phyloP scores from a whole-genome alignment of 768 basidiomycete genomes.

The Sistotremastrum suecicum region DNA sequence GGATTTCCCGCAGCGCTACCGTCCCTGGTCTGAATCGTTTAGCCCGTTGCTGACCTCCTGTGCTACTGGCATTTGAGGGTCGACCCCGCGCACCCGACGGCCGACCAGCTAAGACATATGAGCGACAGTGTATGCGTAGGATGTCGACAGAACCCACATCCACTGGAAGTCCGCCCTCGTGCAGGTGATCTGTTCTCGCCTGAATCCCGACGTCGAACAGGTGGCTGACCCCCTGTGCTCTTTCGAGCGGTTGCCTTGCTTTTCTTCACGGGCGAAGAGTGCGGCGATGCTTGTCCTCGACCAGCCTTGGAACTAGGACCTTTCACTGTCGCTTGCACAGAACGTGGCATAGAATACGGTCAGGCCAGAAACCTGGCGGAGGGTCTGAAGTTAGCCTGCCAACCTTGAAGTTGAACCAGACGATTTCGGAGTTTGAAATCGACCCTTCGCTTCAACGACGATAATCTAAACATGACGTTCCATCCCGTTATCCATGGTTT shows the following conservation, averaged over 20 bases:
- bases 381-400: too few relatives aligned
- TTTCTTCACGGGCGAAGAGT: slow-evolving; percentile 27
- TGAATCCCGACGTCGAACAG: slow-evolving; percentile 13
- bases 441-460: too few relatives aligned
- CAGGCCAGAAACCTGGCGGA: too few relatives aligned
- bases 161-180: neutral
- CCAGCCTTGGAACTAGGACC: too few relatives aligned
- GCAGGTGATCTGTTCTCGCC: slow-evolving; percentile 2
- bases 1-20: slow-evolving; percentile 79
- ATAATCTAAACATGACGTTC: slow-evolving; percentile 1
- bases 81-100: slow-evolving; percentile 7
- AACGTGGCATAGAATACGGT: too few relatives aligned
- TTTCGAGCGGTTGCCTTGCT: slow-evolving; percentile 61
- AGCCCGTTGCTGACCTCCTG: slow-evolving; percentile 24
- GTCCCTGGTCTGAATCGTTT: slow-evolving; percentile 83
- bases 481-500: slow-evolving; percentile 47
- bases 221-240: slow-evolving; percentile 59
- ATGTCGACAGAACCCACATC: neutral
- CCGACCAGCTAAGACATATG: neutral
- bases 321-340: too few relatives aligned
- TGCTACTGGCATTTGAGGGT: slow-evolving; percentile 15
- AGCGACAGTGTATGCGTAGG: neutral
- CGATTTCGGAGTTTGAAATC: too few relatives aligned
- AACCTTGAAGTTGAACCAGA: too few relatives aligned
- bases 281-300: slow-evolving; percentile 20